phyloP scores from a whole-genome alignment of 371 early-diverging fungal genomes.

The Antonospora locustae region DNA sequence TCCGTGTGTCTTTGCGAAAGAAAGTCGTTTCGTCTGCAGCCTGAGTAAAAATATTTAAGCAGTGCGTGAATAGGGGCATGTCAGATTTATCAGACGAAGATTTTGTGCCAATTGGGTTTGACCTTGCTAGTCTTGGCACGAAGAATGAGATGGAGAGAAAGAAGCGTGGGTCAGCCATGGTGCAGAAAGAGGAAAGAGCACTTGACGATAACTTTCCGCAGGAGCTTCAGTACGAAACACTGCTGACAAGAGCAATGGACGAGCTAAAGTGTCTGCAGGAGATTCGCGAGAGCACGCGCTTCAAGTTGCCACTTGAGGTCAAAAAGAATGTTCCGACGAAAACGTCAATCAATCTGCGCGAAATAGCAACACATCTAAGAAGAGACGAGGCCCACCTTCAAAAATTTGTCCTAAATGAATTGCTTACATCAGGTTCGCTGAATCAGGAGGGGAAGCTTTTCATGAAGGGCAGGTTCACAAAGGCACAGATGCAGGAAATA shows the following conservation, averaged over 20 bases:
- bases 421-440: conserved; percentile 88
- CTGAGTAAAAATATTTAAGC: no score
- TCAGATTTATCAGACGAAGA: no score
- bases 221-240: conserved; percentile 40
- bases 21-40: no score
- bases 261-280: conserved; percentile 41
- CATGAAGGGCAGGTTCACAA: conserved; percentile 92
- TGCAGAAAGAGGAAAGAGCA: background rate
- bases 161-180: conserved; percentile 8
- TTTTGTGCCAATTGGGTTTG: conserved; percentile 4
- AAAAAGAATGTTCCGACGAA: conserved; percentile 45
- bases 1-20: no score
- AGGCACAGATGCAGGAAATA: conserved; percentile 92
- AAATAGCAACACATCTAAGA: conserved; percentile 52
- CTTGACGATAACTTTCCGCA: background rate
- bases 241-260: conserved; percentile 46
- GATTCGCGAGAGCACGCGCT: conserved; percentile 29
- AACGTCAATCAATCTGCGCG: conserved; percentile 49
- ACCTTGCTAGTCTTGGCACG: conserved; percentile 9
- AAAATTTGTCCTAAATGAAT: conserved; percentile 86
- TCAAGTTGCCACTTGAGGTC: conserved; percentile 51
- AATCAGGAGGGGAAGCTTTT: conserved; percentile 78
- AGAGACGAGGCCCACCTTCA: conserved; percentile 86
- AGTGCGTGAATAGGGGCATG: no score
- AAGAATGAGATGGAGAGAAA: conserved; percentile 1